Conservation (phyloP, 192 early-diverging fungal species). For the Helicostylum pulchrum region DNA sequence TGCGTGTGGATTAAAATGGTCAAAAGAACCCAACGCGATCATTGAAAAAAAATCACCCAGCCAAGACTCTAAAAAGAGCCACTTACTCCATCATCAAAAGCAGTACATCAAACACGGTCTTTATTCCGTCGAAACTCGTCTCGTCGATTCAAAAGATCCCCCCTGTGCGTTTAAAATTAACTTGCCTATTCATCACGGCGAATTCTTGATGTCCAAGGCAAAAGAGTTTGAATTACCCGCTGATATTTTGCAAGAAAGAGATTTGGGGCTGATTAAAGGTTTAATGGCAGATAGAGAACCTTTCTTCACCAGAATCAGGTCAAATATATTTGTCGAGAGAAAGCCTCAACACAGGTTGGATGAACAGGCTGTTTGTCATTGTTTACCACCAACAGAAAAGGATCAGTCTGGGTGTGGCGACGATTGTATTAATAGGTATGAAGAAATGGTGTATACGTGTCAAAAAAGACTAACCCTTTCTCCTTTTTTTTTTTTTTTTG, state of each 20-base stretch:
- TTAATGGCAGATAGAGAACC: slow-evolving; percentile 12
- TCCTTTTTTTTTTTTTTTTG: background rate
- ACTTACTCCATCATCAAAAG: slow-evolving; percentile 43
- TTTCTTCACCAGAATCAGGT: slow-evolving; percentile 35
- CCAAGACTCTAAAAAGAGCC: background rate
- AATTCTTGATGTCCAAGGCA: slow-evolving; percentile 46
- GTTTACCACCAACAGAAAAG: slow-evolving; percentile 52
- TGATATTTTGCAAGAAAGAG: slow-evolving; percentile 57
- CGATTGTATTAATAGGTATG: slow-evolving; percentile 69
- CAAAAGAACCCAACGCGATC: slow-evolving; percentile 1
- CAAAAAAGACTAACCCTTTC: background rate
- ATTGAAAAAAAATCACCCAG: background rate
- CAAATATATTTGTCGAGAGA: slow-evolving; percentile 75
- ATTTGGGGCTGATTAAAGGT: slow-evolving; percentile 24
- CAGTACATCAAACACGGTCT: slow-evolving; percentile 48
- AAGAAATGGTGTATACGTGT: background rate
- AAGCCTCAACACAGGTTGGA: slow-evolving; percentile 50
- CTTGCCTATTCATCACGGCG: slow-evolving; percentile 62
- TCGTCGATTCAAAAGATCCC: background rate
- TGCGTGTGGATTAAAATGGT: slow-evolving; percentile 33
- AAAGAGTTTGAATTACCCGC: slow-evolving; percentile 64
- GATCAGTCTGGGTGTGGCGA: slow-evolving; percentile 55
- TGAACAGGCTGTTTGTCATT: slow-evolving; percentile 56
- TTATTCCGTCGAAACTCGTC: slow-evolving; percentile 32
- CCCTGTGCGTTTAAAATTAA: slow-evolving; percentile 43